Evolutionary conservation across 805 yeast genomes (phyloP).

Genomic region (Candida suzukii): DNA sequence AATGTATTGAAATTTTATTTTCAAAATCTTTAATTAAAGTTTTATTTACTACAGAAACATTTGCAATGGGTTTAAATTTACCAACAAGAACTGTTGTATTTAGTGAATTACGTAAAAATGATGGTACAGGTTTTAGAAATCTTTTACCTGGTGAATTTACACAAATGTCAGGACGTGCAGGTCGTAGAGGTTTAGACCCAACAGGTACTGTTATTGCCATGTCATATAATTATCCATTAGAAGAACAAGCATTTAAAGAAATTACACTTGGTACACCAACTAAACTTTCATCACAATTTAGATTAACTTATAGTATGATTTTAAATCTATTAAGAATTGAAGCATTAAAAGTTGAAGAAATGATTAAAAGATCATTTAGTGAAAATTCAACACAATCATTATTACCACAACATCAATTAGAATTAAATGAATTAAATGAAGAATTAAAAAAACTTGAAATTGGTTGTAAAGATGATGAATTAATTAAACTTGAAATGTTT

Average conservation of each 20-base stretch:
- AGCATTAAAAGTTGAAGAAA: conserved; percentile 94
- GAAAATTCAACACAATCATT: conserved; percentile 83
- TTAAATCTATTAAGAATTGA: conserved; percentile 86
- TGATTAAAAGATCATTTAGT: conserved; percentile 93
- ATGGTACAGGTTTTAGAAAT: conserved; percentile 76
- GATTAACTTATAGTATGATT: conserved; percentile 94
- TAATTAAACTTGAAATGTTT: conserved; percentile 36
- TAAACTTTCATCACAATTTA: conserved; percentile 82
- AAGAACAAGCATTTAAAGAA: conserved; percentile 56
- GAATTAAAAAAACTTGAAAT: conserved; percentile 27
- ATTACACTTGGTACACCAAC: conserved; percentile 88
- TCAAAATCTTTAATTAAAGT: conserved; percentile 83
- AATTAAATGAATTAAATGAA: conserved; percentile 45
- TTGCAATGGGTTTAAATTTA: conserved; percentile 96
- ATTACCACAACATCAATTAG: conserved; percentile 76
- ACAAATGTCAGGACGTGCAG: conserved; percentile 99
- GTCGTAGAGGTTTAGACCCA: conserved; percentile 90
- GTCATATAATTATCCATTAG: conserved; percentile 66
- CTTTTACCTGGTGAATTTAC: conserved; percentile 95
- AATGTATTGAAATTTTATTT: conserved; percentile 86
- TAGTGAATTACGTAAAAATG: conserved; percentile 80
- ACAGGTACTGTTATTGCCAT: conserved; percentile 93
- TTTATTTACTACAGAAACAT: conserved; percentile 94
- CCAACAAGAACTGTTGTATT: conserved; percentile 97
- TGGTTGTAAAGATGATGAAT: conserved; percentile 26